Evolutionary conservation across 2,329 filamentous ascomycete species (phyloP).

Genomic region (Pestalotiopsis sp.): DNA sequence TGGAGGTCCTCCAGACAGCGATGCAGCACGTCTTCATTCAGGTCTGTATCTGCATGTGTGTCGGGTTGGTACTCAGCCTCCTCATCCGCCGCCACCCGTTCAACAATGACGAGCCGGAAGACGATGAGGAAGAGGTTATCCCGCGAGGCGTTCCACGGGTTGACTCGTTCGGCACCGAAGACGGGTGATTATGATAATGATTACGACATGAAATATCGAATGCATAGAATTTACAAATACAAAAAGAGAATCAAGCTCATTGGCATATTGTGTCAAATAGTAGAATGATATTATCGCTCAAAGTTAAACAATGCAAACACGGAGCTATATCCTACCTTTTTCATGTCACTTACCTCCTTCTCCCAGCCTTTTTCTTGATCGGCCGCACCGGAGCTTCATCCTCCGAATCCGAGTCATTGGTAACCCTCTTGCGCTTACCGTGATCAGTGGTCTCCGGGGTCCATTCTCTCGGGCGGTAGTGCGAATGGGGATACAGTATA

Average conservation of each 20-base stretch:
- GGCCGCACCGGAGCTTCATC: no score
- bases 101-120: background rate
- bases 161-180: constrained; percentile 4
- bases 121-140: background rate
- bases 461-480: no score
- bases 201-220: background rate
- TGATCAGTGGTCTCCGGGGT: no score
- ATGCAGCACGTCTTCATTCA: constrained; percentile 13
- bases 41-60: constrained; percentile 3
- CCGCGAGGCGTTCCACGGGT: background rate
- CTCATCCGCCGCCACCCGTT: constrained; percentile 4
- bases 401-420: no score
- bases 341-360: no score
- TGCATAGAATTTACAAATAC: background rate
- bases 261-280: no score
- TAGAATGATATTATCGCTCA: no score
- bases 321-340: no score
- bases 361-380: no score
- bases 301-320: no score
- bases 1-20: background rate
- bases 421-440: no score
- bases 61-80: background rate
- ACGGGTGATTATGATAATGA: background rate
- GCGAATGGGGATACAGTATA: background rate
- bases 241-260: background rate